Base-by-base conservation (phyloP, 1,284 basidiomycete genomes). In the Leccinum solheimii region DNA sequence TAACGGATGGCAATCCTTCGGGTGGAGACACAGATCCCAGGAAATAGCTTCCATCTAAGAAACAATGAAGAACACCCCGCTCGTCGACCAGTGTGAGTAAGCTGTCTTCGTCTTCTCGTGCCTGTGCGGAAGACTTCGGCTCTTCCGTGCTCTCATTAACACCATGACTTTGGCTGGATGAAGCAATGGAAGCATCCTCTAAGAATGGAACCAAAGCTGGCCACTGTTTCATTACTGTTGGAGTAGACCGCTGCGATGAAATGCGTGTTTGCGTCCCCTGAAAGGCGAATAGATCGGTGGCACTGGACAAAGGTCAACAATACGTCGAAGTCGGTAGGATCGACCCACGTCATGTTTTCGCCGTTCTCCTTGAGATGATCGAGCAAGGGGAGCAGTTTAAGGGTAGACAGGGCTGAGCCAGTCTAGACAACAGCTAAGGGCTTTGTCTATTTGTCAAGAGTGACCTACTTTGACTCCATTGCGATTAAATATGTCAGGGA, bases 31-130 rank as follows among this genome's bases (percentile, higher is more conserved):
- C 73, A 38, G 82, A 78, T 40, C 94, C 94, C 36, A 96, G 80
- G 52, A 88, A 84, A 75, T 91, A 94, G 62, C 85, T 85, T 26
- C 94, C 94, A 69, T 95, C 92, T 55, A 95, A 77, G 73, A 86
- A 92, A 66, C 77, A 82, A 69, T 87, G 81, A 54, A 91, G 71
- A 62, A 73, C 72, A 6, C 91, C 89, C 23, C 73, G 64, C 58
- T 80, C 77, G 69, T 91, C 89, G 19, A 84, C 74, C 48, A 86
- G 80, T 32, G 81, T 79, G 21, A 92, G 78, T 57, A 92, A 76
- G 68, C 87, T 91, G 67, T 87, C 88, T 58, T 81, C 78, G 62
- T 84, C 81, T 60, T 73, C 75, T 50, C 19, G 63, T 43, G 63
- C 60, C 52, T 68, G 69, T 34, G 58, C 16, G 16, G 57, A 60